Conservation (phyloP, 345 rosid genomes). For the Passiflora organensis region DNA sequence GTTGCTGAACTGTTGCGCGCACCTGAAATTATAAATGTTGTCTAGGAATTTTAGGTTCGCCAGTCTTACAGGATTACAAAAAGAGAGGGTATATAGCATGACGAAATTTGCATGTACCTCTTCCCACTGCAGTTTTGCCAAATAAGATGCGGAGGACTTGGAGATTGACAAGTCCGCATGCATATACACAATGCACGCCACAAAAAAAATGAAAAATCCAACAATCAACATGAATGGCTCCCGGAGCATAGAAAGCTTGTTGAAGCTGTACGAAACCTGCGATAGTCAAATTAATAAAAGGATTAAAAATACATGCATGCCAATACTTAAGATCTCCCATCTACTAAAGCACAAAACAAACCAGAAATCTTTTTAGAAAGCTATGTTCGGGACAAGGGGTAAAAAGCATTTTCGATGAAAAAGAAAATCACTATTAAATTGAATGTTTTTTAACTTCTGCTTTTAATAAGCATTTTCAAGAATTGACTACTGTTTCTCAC, state of each 20-base stretch:
- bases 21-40: constrained; percentile 43
- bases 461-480: too few relatives aligned
- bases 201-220: constrained; percentile 71
- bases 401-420: too few relatives aligned
- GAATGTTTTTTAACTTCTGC: too few relatives aligned
- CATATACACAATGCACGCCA: constrained; percentile 62
- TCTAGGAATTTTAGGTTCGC: background rate
- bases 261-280: constrained; percentile 90
- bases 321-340: too few relatives aligned
- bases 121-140: constrained; percentile 96
- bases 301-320: background rate
- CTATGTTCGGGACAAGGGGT: too few relatives aligned
- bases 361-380: too few relatives aligned
- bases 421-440: too few relatives aligned
- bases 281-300: constrained; percentile 2
- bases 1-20: constrained; percentile 58
- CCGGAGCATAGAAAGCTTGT: constrained; percentile 61
- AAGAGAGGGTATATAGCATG: background rate
- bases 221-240: constrained; percentile 87
- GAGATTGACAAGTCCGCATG: constrained; percentile 89
- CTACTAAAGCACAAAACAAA: too few relatives aligned
- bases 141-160: constrained; percentile 80
- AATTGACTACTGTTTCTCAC: too few relatives aligned
- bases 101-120: constrained; percentile 46
- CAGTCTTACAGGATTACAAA: background rate